These are phyloP conservation scores for Exophiala lecanii-corni DNA, from an alignment of 2,329 filamentous ascomycete genomes.

Conservation along the genomic window DNA sequence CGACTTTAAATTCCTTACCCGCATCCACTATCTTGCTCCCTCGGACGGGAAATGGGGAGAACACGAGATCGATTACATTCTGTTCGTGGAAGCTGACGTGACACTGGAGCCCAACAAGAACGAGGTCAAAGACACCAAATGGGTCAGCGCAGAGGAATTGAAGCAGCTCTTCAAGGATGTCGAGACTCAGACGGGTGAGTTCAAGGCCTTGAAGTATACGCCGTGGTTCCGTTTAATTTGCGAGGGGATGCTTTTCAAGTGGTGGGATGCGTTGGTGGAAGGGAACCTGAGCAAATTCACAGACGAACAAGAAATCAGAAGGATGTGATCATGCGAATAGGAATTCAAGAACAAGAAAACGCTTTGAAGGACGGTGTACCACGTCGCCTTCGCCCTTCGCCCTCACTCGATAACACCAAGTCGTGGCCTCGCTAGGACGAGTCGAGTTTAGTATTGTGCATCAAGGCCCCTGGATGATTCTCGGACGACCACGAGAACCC, in stretches of 20 bases:
- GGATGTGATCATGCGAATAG: constrained; percentile 72
- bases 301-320: constrained; percentile 79
- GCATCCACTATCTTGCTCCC: constrained; percentile 97
- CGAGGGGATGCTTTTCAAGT: constrained; percentile 94
- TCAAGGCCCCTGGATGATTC: no score
- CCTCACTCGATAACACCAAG: no score
- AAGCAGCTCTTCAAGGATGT: constrained; percentile 81
- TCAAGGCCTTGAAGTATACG: constrained; percentile 78
- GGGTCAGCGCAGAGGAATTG: constrained; percentile 76
- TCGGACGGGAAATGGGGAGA: constrained; percentile 98
- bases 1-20: constrained; percentile 86
- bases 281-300: constrained; percentile 73
- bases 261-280: constrained; percentile 83
- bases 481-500: no score
- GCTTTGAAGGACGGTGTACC: no score
- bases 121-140: constrained; percentile 80
- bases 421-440: no score
- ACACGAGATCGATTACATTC: constrained; percentile 98
- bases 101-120: constrained; percentile 80
- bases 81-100: constrained; percentile 94
- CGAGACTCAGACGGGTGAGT: constrained; percentile 63
- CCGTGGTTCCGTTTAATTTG: constrained; percentile 99
- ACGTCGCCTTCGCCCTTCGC: no score
- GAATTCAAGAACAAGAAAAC: no score
- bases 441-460: no score